Evolutionary conservation across 176 grass and related monocot species (phyloP), one percentile per base, ranked within the genome.

Genomic region (Oryza brachyantha): DNA sequence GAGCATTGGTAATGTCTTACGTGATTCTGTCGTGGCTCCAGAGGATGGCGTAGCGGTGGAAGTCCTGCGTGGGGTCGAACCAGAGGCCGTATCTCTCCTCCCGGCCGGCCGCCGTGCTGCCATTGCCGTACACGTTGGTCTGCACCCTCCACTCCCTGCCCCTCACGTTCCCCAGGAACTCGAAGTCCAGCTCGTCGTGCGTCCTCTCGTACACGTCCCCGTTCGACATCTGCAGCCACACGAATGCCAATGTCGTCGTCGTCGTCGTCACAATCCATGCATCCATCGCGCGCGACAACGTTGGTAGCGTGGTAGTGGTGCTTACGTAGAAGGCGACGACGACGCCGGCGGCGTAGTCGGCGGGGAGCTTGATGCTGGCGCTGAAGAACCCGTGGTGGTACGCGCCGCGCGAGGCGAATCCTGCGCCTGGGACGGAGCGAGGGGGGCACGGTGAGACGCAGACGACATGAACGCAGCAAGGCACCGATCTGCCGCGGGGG

Each of bases 101-200:
- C 80, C 87, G 38, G 4, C 91, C 94, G 64, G 66, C 50, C 26
- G 89, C 71, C 45, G 89, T 97, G 86, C 91, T 93, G 68, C 94
- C 94, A 16, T 97, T 81, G 58, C 94, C 91, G 65, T 92, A 97
- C 27, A 97, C 79, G 81, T 97, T 97, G 72, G 94, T 97, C 87
- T 97, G 91, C 70, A 97, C 75, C 72, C 91, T 83, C 86, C 89
- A 97, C 27, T 93, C 89, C 72, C 26, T 74, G 0, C 91, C 94
- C 29, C 68, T 86, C 45, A 92, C 66, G 63, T 92, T 97, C 68
- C 94, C 94, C 57, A 97, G 87, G 89, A 97, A 97, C 87, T 97
- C 94, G 63, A 97, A 97, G 80, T 97, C 94, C 45, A 97, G 66
- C 73, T 97, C 94, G 75, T 97, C 94, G 80, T 97, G 94, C 34